Evolutionary conservation across 768 basidiomycete genomes (phyloP), one percentile per base, ranked within the genome.

Genomic region (Candolleomyces eurysporus): DNA sequence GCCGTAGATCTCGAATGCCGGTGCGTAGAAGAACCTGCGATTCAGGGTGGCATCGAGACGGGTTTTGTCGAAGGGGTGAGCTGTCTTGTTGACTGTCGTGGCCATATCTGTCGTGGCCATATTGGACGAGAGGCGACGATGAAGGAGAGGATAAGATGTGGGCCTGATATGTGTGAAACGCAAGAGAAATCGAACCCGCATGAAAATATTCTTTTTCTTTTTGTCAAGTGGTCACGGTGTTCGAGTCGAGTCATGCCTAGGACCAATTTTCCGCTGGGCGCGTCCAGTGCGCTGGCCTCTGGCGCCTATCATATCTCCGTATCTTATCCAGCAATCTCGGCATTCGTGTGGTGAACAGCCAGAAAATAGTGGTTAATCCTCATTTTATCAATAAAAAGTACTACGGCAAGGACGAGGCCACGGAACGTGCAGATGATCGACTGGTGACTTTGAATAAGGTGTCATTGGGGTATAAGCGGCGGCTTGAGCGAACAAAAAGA

Each of bases 1-100:
- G 62, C 96, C 95, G 69, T 98, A 98, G 78, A 99, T 98, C 76
- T 98, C 97, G 69, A 98, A 99, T 5, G 97, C 93, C 22, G 96
- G 96, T 4, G 96, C 93, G 72, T 92, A 98, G 81, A 98, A 99
- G 81, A 99, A 99, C 53, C 97, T 82, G 60, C 91, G 86, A 69
- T 88, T 91, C 58, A 98, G 83, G 51, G 96, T 76, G 22, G 88
- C 88, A 68, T 98, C 97, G 36, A 98, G 82, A 22, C 88, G 84
- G 21, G 78, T 64, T 76, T 96, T 96, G 74, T 96, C 92, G 71
- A 99, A 99, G 2, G 87, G 71, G 70, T 95, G 93, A 0, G 86
- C 89, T 2, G 84, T 84, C 78, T 91, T 96, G 82, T 95, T 91
- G 64, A 95, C 82, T 42, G 65, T 60, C 3, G 68, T 59, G 49